Evolutionary conservation across 2,329 filamentous ascomycete species (phyloP).

Genomic region (Aspergillus fumigatiaffinis): DNA sequence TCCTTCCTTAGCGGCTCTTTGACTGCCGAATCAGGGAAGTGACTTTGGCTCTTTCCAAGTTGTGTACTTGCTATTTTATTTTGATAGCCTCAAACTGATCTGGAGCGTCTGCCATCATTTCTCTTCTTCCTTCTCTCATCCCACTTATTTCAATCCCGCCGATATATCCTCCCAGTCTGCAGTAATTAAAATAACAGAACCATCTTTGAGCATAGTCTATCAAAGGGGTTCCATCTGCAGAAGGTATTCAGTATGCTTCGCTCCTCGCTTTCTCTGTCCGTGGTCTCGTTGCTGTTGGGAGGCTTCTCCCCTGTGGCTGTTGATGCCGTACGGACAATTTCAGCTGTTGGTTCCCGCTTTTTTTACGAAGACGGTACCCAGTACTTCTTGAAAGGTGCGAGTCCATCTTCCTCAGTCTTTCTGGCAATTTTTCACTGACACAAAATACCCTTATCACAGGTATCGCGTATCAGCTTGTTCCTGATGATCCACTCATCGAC

Average conservation of each 20-base stretch:
- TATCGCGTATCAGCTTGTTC: conserved; percentile 65
- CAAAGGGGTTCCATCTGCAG: neutral
- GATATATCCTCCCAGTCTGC: neutral
- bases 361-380: conserved; percentile 76
- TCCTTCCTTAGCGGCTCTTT: neutral
- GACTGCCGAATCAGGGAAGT: neutral
- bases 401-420: neutral
- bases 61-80: neutral
- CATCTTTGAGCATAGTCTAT: neutral
- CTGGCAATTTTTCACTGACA: conserved; percentile 8
- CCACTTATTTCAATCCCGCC: neutral
- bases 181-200: neutral
- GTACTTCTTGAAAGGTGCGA: conserved; percentile 75
- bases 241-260: conserved; percentile 16
- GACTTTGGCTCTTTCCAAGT: neutral
- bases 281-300: conserved; percentile 23
- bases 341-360: conserved; percentile 74
- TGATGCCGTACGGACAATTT: conserved; percentile 52
- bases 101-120: neutral
- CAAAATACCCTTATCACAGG: conserved; percentile 44
- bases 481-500: conserved; percentile 72
- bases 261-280: conserved; percentile 11
- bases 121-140: neutral
- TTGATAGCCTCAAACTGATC: neutral
- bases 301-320: conserved; percentile 25